A percentile compares a stretch with the other conserved stretches of the same genome.
Evolutionary conservation across 805 yeast genomes (phyloP).

Genomic region (Nakazawaea holstii): DNA sequence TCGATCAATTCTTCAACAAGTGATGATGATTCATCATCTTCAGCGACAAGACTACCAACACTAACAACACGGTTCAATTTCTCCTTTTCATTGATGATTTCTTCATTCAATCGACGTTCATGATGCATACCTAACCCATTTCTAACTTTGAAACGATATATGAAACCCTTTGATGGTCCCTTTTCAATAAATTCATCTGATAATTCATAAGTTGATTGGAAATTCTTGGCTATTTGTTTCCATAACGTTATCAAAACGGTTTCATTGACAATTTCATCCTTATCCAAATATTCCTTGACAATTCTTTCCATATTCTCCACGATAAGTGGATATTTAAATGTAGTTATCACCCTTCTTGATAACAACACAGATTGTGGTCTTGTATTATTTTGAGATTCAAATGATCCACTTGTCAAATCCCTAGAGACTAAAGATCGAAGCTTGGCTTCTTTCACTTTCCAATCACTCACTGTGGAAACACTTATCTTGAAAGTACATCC

Average conservation of each 20-base stretch:
- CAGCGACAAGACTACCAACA: background rate
- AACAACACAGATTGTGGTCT: background rate
- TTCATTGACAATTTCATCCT: constrained; percentile 1
- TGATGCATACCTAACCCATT: constrained; percentile 7
- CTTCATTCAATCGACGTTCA: background rate
- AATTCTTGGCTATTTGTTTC: background rate
- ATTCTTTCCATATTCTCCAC: constrained; percentile 5
- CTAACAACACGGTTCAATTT: background rate
- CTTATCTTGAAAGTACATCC: constrained; percentile 10
- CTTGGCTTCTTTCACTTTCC: constrained; percentile 8
- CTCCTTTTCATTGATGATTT: background rate
- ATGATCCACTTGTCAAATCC: background rate
- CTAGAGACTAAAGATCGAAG: background rate
- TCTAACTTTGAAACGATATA: constrained; percentile 7
- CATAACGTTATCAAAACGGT: background rate
- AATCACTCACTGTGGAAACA: constrained; percentile 9
- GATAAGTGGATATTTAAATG: constrained; percentile 8
- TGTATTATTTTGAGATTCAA: background rate
- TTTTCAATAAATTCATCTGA: constrained; percentile 1
- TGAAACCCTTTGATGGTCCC: constrained; percentile 10
- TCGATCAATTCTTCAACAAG: too few relatives aligned
- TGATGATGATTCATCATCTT: background rate
- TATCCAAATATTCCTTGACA: background rate
- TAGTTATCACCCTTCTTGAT: background rate
- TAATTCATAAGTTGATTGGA: constrained; percentile 1